A percentile compares a stretch with the other conserved stretches of the same genome.
Evolutionary conservation across 768 basidiomycete species (phyloP).

Genomic region (Coprinellus micaceus): DNA sequence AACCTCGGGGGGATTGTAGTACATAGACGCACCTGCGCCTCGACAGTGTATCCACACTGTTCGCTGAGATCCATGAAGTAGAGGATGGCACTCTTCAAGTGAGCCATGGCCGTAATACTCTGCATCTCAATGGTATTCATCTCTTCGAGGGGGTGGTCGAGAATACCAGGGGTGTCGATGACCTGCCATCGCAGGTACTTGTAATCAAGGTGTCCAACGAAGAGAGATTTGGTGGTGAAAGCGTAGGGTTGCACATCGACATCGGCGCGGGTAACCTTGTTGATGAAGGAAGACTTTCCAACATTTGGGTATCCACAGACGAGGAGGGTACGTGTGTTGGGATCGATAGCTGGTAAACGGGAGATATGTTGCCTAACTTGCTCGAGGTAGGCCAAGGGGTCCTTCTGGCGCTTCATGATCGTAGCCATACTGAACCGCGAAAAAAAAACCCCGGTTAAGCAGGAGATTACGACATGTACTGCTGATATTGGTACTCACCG

Average conservation of each 20-base stretch:
- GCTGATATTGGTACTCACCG: slow-evolving; percentile 53
- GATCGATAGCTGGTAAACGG: slow-evolving; percentile 96
- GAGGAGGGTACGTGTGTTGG: slow-evolving; percentile 94
- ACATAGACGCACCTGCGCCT: slow-evolving; percentile 83
- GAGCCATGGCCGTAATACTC: slow-evolving; percentile 96
- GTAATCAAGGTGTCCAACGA: slow-evolving; percentile 98
- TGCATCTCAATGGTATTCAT: slow-evolving; percentile 99
- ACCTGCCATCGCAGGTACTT: slow-evolving; percentile 99
- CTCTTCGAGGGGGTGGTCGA: slow-evolving; percentile 97
- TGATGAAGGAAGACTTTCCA: slow-evolving; percentile 98
- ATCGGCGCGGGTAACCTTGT: slow-evolving; percentile 98
- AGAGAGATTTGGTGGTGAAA: slow-evolving; percentile 98
- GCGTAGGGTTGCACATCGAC: slow-evolving; percentile 99
- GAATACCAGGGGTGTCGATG: slow-evolving; percentile 96
- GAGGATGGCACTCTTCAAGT: slow-evolving; percentile 88
- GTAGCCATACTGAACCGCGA: slow-evolving; percentile 82
- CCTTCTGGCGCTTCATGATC: slow-evolving; percentile 97
- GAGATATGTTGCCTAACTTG: slow-evolving; percentile 99
- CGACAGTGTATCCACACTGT: slow-evolving; percentile 96
- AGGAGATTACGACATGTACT: background rate
- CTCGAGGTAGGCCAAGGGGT: slow-evolving; percentile 96
- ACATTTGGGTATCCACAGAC: slow-evolving; percentile 99
- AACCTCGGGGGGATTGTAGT: no score
- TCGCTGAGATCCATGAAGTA: slow-evolving; percentile 99
- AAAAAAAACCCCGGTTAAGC: background rate